Base-by-base conservation (phyloP, 163 green algal genomes). In the Prototheca wickerhamii region DNA sequence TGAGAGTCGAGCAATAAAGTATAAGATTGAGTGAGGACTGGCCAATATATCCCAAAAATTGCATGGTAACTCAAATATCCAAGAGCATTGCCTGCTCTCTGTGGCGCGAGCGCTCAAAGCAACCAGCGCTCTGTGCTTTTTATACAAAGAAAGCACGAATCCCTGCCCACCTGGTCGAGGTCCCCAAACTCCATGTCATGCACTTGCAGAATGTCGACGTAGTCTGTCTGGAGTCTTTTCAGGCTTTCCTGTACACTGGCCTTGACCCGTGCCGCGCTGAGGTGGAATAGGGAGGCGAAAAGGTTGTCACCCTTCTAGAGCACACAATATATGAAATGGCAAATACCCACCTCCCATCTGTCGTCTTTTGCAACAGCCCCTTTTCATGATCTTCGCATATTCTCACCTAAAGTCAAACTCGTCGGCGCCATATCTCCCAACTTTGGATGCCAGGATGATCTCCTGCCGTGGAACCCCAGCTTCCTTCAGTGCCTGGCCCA, bases 111-210 rank as follows among this genome's bases (percentile, higher is more conserved):
- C 12, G 40, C 40, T 49, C 15, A 15, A 23, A 49, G 40, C 12
- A 49, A 49, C 40, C 12, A 49, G 40, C 15, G 12, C 15, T 49
- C 12, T 49, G 40, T 49, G 40, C 40, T 49, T 10, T 15, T 23
- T 23, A 23, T 49, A 15, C 12, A 49, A 49, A 49, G 40, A 23
- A 49, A 49, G 12, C 10, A 49, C 15, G 12, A 49, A 49, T 10
- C 15, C 12, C 40, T 49, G 10, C 40, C 5, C 44, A 90, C 89
- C 86, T 96, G 83, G 49, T 96, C 78, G 21, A 98, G 68, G 25
- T 86, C 70, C 0, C 67, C 82, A 69, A 94, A 97, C 76, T 98
- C 92, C 4, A 98, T 94, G 76, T 98, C 91, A 63, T 98, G 92
- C 63, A 79, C 90, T 30, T 95, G 87, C 1, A 97, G 82, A 34